phyloP scores from a whole-genome alignment of 176 grass and related monocot species.

The Guadua angustifolia region DNA sequence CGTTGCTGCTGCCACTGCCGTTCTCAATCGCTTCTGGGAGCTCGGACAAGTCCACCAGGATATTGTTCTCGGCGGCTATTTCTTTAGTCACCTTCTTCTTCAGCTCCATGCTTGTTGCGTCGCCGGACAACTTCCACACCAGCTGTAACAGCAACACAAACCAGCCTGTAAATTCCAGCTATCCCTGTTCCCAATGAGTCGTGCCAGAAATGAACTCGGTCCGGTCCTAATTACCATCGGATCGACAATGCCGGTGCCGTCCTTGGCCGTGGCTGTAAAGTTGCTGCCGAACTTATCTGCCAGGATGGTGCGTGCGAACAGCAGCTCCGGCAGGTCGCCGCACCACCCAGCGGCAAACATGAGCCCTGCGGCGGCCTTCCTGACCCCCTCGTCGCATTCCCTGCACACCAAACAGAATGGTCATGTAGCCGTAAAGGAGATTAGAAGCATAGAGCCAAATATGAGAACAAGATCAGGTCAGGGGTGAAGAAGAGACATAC shows the following conservation, averaged over 20 bases:
- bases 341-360: constrained; percentile 53
- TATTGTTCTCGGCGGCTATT: constrained; percentile 42
- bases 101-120: constrained; percentile 34
- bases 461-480: constrained; percentile 3
- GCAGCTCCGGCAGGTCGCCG: constrained; percentile 50
- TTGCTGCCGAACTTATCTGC: constrained; percentile 50
- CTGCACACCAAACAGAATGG: constrained; percentile 21
- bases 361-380: constrained; percentile 42
- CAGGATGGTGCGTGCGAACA: constrained; percentile 41
- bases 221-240: constrained; percentile 26
- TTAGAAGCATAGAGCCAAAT: neutral
- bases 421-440: neutral
- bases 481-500: constrained; percentile 17
- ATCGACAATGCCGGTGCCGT: constrained; percentile 37
- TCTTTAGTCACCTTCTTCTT: constrained; percentile 54
- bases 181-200: neutral
- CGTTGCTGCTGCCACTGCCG: neutral
- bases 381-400: constrained; percentile 38
- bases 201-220: neutral
- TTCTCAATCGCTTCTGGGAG: constrained; percentile 28
- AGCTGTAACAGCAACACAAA: constrained; percentile 42
- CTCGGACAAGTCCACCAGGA: constrained; percentile 24
- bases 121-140: constrained; percentile 48
- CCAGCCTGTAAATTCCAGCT: neutral
- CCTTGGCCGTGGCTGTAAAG: constrained; percentile 14